Evolutionary conservation across 2,329 filamentous ascomycete genomes (phyloP), one percentile per base, ranked within the genome.

Genomic region (Sclerotinia sclerotiorum): DNA sequence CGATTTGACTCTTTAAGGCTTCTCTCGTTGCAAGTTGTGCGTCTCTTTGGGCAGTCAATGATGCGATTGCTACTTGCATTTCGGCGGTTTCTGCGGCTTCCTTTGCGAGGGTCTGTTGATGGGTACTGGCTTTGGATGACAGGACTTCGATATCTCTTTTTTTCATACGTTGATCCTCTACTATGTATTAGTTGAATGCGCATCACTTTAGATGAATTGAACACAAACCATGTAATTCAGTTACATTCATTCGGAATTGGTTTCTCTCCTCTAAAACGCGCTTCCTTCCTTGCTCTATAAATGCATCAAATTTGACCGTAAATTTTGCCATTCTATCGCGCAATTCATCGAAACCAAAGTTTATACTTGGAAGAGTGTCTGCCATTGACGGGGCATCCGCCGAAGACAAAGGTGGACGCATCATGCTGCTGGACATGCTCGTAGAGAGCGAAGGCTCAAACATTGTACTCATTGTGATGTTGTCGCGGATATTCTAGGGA

Each of bases 261-360:
- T 97, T 98, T 77, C 93, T 88, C 82, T 98, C 94, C 76, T 97
- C 93, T 10, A 98, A 79, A 0, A 98, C 92, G 65, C 92, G 88
- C 79, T 96, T 96, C 62, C 94, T 87, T 0, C 94, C 93, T 72
- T 92, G 89, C 77, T 97, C 94, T 72, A 99, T 97, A 75, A 97
- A 98, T 0, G 89, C 88, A 78, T 99, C 95, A 75, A 99, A 99
- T 74, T 88, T 90, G 11, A 88, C 85, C 0, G 91, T 97, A 79
- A 99, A 99, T 72, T 91, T 92, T 66, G 90, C 86, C 95, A 99
- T 98, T 80, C 93, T 91, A 76, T 94, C 93, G 80, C 94, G 94
- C 77, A 99, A 81, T 74, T 97, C 93, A 75, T 98, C 94, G 79
- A 98, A 98, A 69, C 93, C 93, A 79, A 99, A 98, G 80, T 97